These are phyloP conservation scores for Volvariella volvacea DNA, from an alignment of 1,284 basidiomycete genomes.

Conservation along the genomic window DNA sequence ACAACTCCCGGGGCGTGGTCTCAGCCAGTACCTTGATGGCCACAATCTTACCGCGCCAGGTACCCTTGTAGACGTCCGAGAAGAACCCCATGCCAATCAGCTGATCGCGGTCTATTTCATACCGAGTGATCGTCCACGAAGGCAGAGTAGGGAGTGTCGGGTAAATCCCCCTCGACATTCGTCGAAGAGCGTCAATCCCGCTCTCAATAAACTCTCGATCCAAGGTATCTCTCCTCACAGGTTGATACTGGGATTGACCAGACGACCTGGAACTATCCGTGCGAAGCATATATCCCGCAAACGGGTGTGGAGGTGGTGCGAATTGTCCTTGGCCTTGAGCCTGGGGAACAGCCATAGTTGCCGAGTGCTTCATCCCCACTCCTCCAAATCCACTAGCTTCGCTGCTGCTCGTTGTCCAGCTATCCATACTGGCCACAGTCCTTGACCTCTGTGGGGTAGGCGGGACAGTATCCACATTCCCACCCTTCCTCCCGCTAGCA, in stretches of 20 bases:
- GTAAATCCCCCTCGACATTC: conserved; percentile 32
- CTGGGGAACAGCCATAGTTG: too few relatives aligned
- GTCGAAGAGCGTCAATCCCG: conserved; percentile 44
- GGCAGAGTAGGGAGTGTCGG: conserved; percentile 35
- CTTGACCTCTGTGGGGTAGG: conserved; percentile 13
- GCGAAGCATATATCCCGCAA: not conserved
- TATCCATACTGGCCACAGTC: conserved; percentile 30
- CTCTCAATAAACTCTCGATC: conserved; percentile 36
- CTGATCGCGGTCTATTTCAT: conserved; percentile 56
- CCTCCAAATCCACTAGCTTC: conserved; percentile 19
- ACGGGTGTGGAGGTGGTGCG: not conserved
- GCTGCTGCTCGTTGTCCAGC: conserved; percentile 20
- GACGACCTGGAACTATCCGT: conserved; percentile 20
- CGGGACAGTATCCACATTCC: too few relatives aligned
- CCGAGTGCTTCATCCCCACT: too few relatives aligned
- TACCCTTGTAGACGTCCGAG: conserved; percentile 63
- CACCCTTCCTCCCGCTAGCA: too few relatives aligned
- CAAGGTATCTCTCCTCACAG: conserved; percentile 37
- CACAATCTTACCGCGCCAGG: conserved; percentile 53
- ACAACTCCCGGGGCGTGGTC: conserved; percentile 40
- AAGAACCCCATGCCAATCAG: conserved; percentile 66
- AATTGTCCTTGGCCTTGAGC: not conserved
- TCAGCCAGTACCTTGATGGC: conserved; percentile 52
- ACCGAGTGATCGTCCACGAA: conserved; percentile 70
- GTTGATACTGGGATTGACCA: not conserved